Evolutionary conservation across 306 rosid genomes (phyloP), one percentile per base, ranked within the genome.

Genomic region (Erythrophleum fordii): DNA sequence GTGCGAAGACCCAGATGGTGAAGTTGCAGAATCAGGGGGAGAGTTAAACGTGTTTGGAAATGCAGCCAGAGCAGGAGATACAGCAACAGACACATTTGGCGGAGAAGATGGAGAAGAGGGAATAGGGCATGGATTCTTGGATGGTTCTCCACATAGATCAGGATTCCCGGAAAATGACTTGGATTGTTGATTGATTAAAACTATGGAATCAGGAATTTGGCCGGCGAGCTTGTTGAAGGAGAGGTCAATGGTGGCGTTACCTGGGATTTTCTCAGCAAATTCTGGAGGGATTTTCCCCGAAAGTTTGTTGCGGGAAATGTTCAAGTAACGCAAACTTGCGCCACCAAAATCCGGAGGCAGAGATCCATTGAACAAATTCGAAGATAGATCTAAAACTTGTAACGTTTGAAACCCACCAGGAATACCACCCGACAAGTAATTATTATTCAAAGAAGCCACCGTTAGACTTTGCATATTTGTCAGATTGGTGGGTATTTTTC

Each of bases 51-150:
- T 87, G 71, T 77, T 85, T 8, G 99, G 99, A 44, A 95, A 90
- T 10, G 94, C 98, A 3, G 99, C 99, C 1, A 95, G 79, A 5
- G 99, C 99, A 1, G 99, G 98, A 18, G 90, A 93, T 8, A 83
- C 85, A 1, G 95, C 88, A 35, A 86, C 60, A 0, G 88, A 52
- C 3, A 5, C 28, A 29, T 84, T 89, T 0, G 91, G 90, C 0
- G 79, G 83, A 8, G 89, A 78, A 0, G 98, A 74, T 0, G 90
- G 83, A 0, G 97, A 85, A n/a, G 97, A 90, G 56, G 88, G 89
- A 86, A 88, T 85, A 0, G 92, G 83, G 72, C 99, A 93, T 0
- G 88, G 85, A 17, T 59, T 89, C 13, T 76, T 83, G 0, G 82
- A 86, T 14, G 83, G 78, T 39, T 82, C 84, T 2, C 99, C 99